Evolutionary conservation across 2,329 filamentous ascomycete genomes (phyloP).

Genomic region (Blastomyces gilchristii): DNA sequence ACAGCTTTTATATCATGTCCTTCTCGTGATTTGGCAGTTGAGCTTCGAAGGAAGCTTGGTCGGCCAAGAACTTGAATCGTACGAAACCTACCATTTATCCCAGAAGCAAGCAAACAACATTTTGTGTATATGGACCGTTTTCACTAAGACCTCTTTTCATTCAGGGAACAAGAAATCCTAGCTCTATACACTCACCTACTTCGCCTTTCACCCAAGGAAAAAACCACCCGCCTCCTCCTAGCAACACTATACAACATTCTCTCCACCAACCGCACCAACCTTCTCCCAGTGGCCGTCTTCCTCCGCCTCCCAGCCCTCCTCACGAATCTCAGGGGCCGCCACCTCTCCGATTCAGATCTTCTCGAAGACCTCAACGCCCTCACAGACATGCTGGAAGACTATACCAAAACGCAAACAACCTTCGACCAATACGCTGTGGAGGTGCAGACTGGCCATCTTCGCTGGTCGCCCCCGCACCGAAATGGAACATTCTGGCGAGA

Average conservation of each 20-base stretch:
- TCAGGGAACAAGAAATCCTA: slow-evolving; percentile 83
- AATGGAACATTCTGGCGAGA: slow-evolving; percentile 84
- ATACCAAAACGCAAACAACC: slow-evolving; percentile 59
- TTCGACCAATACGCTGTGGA: slow-evolving; percentile 67
- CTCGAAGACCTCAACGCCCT: slow-evolving; percentile 40
- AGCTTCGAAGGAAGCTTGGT: slow-evolving; percentile 69
- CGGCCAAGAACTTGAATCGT: slow-evolving; percentile 79
- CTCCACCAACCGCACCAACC: slow-evolving; percentile 54
- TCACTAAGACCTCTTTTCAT: slow-evolving; percentile 15
- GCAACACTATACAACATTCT: slow-evolving; percentile 85
- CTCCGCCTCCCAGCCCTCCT: slow-evolving; percentile 63
- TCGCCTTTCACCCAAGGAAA: slow-evolving; percentile 89
- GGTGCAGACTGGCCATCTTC: slow-evolving; percentile 72
- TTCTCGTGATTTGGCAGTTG: slow-evolving; percentile 91
- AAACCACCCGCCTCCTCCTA: slow-evolving; percentile 84
- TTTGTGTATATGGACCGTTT: background rate
- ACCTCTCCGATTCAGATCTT: slow-evolving; percentile 41
- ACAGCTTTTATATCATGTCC: slow-evolving; percentile 86
- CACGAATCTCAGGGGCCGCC: slow-evolving; percentile 45
- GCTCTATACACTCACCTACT: slow-evolving; percentile 86
- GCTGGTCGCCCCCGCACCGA: slow-evolving; percentile 86
- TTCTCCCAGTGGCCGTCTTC: slow-evolving; percentile 75
- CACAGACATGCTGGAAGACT: slow-evolving; percentile 69
- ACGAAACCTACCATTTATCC: slow-evolving; percentile 28
- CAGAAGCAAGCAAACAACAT: background rate